Evolutionary conservation across 2,329 filamentous ascomycete genomes (phyloP).

Genomic region (Colletotrichum scovillei): DNA sequence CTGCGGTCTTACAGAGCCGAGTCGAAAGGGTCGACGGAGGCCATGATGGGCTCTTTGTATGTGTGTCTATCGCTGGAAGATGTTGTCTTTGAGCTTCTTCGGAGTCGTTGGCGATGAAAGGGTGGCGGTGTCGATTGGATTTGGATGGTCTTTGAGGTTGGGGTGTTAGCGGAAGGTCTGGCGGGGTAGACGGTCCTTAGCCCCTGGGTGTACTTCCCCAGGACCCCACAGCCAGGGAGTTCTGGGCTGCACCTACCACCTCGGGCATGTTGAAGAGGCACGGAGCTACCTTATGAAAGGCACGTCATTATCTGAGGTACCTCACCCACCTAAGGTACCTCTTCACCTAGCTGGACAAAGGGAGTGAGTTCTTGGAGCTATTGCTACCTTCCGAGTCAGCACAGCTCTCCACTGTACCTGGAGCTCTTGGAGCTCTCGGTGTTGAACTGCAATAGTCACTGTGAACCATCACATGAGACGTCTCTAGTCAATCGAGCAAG

Average conservation of each 20-base stretch:
- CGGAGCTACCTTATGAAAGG: background rate
- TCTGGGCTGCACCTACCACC: slow-evolving; percentile 22
- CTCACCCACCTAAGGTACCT: background rate
- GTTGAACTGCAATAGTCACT: background rate
- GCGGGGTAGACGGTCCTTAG: slow-evolving; percentile 17
- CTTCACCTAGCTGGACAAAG: background rate
- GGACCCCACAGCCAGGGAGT: slow-evolving; percentile 25
- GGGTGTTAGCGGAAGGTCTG: slow-evolving; percentile 19
- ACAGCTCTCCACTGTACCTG: background rate
- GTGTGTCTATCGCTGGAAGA: background rate
- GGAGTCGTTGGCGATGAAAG: slow-evolving; percentile 1
- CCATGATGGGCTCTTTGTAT: slow-evolving; percentile 48
- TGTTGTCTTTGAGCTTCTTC: background rate
- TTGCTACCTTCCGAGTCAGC: background rate
- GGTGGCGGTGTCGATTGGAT: slow-evolving; percentile 5
- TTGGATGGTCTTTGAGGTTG: slow-evolving; percentile 9
- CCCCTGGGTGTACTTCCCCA: slow-evolving; percentile 20
- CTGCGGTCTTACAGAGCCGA: slow-evolving; percentile 74
- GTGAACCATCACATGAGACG: background rate
- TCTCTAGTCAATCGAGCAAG: background rate
- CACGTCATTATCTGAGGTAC: slow-evolving; percentile 2
- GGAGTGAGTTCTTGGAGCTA: background rate
- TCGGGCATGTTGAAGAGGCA: background rate
- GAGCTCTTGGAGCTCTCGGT: background rate
- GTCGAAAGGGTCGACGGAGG: slow-evolving; percentile 75